Evolutionary conservation across 768 basidiomycete genomes (phyloP).

Genomic region (Leccinum subtestaceum): DNA sequence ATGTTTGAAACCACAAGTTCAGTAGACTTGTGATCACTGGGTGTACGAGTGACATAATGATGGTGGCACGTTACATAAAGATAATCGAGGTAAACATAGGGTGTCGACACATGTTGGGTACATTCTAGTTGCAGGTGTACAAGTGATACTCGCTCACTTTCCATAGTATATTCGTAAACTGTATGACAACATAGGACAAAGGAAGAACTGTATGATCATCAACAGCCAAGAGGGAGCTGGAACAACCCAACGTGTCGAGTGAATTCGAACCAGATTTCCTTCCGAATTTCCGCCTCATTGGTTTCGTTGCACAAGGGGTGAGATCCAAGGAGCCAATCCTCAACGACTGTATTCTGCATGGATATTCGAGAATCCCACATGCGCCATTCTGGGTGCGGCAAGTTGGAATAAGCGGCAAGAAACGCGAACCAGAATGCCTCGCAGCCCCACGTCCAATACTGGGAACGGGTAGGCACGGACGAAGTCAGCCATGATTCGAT

Average conservation of each 20-base stretch:
- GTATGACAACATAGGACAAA: neutral
- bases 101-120: neutral
- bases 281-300: neutral
- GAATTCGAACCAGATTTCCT: neutral
- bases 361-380: neutral
- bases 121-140: neutral
- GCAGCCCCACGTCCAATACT: neutral
- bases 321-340: neutral
- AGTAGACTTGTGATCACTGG: neutral
- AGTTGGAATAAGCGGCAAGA: neutral
- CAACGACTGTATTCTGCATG: neutral
- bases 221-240: neutral
- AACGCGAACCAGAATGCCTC: neutral
- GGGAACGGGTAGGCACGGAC: neutral
- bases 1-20: neutral
- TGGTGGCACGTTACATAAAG: neutral
- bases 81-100: neutral
- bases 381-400: neutral
- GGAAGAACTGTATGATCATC: neutral
- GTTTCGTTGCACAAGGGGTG: neutral
- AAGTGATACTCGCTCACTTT: neutral
- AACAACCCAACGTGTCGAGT: neutral
- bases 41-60: neutral
- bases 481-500: neutral
- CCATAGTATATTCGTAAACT: neutral